phyloP scores from a whole-genome alignment of 2,329 filamentous ascomycete species.

The Alternaria triticina region DNA sequence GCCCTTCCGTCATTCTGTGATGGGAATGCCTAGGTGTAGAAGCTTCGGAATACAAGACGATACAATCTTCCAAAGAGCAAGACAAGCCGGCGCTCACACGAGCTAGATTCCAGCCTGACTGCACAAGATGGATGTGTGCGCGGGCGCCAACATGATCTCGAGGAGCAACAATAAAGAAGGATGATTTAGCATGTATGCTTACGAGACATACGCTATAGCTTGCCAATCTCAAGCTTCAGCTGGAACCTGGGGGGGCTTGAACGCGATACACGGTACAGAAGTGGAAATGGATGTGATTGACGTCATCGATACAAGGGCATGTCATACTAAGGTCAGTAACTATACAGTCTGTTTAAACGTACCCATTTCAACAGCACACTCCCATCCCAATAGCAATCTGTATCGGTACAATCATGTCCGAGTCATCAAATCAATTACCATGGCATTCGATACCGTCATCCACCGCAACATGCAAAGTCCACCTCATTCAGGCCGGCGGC shows the following conservation, averaged over 20 bases:
- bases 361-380: neutral
- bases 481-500: conserved; percentile 46
- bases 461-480: conserved; percentile 35
- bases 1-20: neutral
- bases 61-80: neutral
- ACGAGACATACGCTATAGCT: neutral
- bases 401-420: neutral
- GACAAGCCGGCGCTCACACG: neutral
- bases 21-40: neutral
- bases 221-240: neutral
- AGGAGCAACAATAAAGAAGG: neutral
- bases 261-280: neutral
- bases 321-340: neutral
- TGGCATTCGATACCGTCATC: conserved; percentile 38
- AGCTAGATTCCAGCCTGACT: neutral
- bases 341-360: neutral
- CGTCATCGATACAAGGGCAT: neutral
- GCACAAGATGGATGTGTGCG: neutral
- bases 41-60: neutral
- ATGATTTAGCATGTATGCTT: neutral
- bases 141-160: neutral
- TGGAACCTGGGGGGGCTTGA: neutral
- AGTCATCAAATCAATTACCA: conserved; percentile 10
- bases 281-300: neutral
- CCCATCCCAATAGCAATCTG: neutral